Percentiles rank a stretch among this genome's conserved stretches.
These are phyloP conservation scores for Tulasnella sp. DNA, from an alignment of 768 basidiomycete genomes.

Conservation along the genomic window DNA sequence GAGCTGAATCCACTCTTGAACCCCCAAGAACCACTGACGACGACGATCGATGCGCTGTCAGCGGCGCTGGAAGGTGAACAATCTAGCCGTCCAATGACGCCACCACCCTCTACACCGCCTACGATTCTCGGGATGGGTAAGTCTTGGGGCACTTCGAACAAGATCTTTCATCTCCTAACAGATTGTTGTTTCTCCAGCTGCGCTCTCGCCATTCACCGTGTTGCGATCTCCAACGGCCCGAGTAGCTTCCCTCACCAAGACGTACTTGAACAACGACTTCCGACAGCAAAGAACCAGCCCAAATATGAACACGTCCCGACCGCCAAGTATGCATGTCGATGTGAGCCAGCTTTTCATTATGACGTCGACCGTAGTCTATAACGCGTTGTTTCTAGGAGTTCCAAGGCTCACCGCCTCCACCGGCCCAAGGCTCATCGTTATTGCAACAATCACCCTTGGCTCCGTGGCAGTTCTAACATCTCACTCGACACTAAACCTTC, in stretches of 20 bases:
- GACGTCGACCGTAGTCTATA: neutral
- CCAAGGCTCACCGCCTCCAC: neutral
- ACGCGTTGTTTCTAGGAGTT: neutral
- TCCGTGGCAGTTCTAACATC: neutral
- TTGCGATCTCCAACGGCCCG: conserved; percentile 44
- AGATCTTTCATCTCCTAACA: neutral
- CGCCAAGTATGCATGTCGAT: conserved; percentile 76
- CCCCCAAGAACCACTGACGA: neutral
- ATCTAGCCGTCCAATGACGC: neutral
- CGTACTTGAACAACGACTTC: conserved; percentile 70
- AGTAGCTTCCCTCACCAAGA: conserved; percentile 67
- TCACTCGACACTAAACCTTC: neutral
- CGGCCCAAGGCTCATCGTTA: too few relatives aligned
- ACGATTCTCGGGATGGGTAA: conserved; percentile 12
- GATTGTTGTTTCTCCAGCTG: neutral
- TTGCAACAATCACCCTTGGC: neutral
- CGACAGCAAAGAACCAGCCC: conserved; percentile 57
- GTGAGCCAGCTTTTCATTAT: conserved; percentile 29
- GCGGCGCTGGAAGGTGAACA: neutral
- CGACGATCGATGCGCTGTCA: neutral
- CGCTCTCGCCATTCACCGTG: conserved; percentile 43
- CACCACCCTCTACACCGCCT: conserved; percentile 6
- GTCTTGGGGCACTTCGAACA: neutral
- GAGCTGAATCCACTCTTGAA: neutral
- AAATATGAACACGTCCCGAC: conserved; percentile 70